Base-by-base conservation (phyloP, 331 rosid genomes). In the Quercus lobata region DNA sequence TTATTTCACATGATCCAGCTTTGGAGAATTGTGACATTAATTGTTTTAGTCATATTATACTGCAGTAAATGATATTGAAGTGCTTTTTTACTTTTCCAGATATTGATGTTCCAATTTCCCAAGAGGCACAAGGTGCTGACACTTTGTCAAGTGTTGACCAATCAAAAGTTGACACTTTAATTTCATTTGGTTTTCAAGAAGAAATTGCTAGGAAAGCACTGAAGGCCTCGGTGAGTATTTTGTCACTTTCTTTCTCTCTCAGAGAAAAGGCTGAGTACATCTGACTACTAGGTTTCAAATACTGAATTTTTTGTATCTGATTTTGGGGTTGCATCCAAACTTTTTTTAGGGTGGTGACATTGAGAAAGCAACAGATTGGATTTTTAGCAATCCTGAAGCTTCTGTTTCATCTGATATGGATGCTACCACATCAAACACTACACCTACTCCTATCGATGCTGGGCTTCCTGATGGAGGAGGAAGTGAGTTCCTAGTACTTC, bases 281-380 rank as follows among this genome's bases (percentile, higher is more conserved):
- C 7, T 19, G 11, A 19, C 53, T 35, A 35, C 35, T 19, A 19
- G 72, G 52, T 19, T 68, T 37, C 27, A 5, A 61, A 65, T 65
- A 32, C 71, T 65, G 32, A 65, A 65, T 1, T 11, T 32, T 32
- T 65, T 30, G 37, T 7, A 30, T 65, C 44, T 30, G 71, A 65
- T 6, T 12, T 19, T 29, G 10, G 34, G 34, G 81, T 24, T 73
- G 65, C 37, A 73, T 68, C 54, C 34, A 11, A 1, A 63, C 46
- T 24, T 44, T 53, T 16, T 81, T 71, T 73, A 96, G 99, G 94
- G 91, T 53, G 95, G 92, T 80, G 97, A 96, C 86, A 90, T 96
- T 79, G 99, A 93, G 90, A 96, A 90, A 87, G 99, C 99, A n/a
- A 93, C 99, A 4, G 99, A 96, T 85, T 96, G 98, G 99, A 96